phyloP scores from a whole-genome alignment of 2,329 filamentous ascomycete species.

The Pseudogymnoascus sp. region DNA sequence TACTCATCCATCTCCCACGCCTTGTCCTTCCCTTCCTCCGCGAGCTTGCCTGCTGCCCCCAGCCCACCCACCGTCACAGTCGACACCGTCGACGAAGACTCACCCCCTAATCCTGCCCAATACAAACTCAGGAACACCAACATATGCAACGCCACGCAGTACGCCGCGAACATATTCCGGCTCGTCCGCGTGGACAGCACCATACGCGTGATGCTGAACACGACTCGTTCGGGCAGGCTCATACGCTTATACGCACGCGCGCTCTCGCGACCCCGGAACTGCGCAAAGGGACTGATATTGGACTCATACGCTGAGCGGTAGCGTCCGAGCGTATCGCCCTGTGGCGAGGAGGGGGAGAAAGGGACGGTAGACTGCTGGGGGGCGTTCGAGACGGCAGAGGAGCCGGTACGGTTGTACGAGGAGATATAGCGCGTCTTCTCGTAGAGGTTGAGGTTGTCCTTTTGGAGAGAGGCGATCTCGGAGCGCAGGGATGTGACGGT shows the following conservation, averaged over 20 bases:
- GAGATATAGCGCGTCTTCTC: slow-evolving; percentile 97
- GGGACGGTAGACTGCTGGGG: slow-evolving; percentile 67
- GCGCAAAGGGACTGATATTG: slow-evolving; percentile 90
- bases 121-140: slow-evolving; percentile 83
- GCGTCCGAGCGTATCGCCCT: slow-evolving; percentile 64
- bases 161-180: slow-evolving; percentile 86
- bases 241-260: slow-evolving; percentile 86
- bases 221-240: slow-evolving; percentile 80
- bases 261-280: slow-evolving; percentile 89
- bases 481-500: slow-evolving; percentile 79
- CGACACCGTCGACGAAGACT: not conserved
- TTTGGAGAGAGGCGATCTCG: slow-evolving; percentile 85
- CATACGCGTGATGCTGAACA: slow-evolving; percentile 85
- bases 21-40: not conserved
- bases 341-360: slow-evolving; percentile 48
- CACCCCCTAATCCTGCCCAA: slow-evolving; percentile 66
- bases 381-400: slow-evolving; percentile 58
- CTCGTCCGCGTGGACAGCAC: slow-evolving; percentile 84
- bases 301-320: slow-evolving; percentile 92
- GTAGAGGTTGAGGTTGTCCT: slow-evolving; percentile 91
- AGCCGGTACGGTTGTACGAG: slow-evolving; percentile 67
- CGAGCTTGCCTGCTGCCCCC: not conserved
- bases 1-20: not conserved
- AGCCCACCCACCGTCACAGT: not conserved
- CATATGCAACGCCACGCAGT: slow-evolving; percentile 81